phyloP scores from a whole-genome alignment of 768 basidiomycete genomes.

The Nevesoporus exiguus region DNA sequence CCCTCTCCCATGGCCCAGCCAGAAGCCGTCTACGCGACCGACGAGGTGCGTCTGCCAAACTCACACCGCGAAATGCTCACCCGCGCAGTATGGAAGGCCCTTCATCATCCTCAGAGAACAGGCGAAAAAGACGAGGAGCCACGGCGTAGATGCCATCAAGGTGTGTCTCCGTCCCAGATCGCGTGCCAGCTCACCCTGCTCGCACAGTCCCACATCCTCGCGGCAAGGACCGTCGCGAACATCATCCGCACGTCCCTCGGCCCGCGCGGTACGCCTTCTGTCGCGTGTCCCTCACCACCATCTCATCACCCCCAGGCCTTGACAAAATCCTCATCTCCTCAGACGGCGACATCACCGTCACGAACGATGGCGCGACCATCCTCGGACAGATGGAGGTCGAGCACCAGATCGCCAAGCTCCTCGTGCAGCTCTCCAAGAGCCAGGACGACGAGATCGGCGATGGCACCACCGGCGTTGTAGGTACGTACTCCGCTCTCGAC shows the following conservation, averaged over 20 bases:
- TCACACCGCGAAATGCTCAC: conserved; percentile 5
- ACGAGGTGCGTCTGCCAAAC: conserved; percentile 55
- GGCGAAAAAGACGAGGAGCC: conserved; percentile 83
- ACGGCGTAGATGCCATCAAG: conserved; percentile 95
- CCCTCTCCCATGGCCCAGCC: conserved; percentile 28
- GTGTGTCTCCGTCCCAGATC: conserved; percentile 37
- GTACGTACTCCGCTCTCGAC: conserved; percentile 48
- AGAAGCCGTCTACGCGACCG: conserved; percentile 81
- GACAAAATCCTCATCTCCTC: conserved; percentile 94
- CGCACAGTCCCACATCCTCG: conserved; percentile 86
- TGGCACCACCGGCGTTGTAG: conserved; percentile 98
- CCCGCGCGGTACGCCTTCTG: conserved; percentile 73
- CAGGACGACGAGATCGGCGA: conserved; percentile 99
- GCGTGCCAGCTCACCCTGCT: conserved; percentile 7
- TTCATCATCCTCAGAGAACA: conserved; percentile 97
- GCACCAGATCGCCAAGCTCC: conserved; percentile 96
- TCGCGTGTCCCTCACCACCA: conserved; percentile 5
- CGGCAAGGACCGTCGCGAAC: conserved; percentile 89
- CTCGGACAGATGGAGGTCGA: conserved; percentile 99
- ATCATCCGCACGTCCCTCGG: conserved; percentile 95
- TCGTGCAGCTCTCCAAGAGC: conserved; percentile 94
- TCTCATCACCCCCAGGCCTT: conserved; percentile 53
- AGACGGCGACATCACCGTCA: conserved; percentile 98
- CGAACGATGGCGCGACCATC: conserved; percentile 99
- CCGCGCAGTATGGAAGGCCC: conserved; percentile 80